Percentiles rank a stretch among this genome's conserved stretches.
Conservation (phyloP, 1,139 yeast genomes). For the Saccharomyces hybrid region DNA sequence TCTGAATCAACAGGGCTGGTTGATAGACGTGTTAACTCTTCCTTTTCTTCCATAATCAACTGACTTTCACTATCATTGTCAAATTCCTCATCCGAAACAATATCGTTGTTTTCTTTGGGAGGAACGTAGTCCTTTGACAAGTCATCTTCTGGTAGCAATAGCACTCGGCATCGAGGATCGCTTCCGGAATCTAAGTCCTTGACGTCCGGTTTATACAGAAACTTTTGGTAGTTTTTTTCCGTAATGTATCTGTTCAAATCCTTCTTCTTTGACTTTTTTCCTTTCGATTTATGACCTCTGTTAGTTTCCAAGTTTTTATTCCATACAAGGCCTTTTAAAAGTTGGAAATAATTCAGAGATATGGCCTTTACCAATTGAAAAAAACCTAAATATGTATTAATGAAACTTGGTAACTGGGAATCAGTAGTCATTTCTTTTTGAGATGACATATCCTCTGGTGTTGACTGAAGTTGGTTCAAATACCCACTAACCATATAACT, state of each 20-base stretch:
- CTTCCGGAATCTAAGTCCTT: conserved; percentile 10
- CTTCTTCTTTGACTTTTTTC: conserved; percentile 1
- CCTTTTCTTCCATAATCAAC: background rate
- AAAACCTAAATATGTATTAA: conserved; percentile 1
- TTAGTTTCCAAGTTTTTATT: background rate
- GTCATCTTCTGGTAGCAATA: conserved; percentile 40
- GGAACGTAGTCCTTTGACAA: conserved; percentile 38
- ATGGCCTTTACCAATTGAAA: background rate
- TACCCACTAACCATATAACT: conserved; percentile 12
- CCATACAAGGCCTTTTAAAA: conserved; percentile 1
- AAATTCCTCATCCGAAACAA: conserved; percentile 17
- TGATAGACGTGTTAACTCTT: background rate
- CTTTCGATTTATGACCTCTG: background rate
- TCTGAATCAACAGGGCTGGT: background rate
- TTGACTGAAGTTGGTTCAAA: conserved; percentile 8
- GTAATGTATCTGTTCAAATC: conserved; percentile 24
- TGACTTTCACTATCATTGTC: conserved; percentile 9
- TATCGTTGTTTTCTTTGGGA: conserved; percentile 14
- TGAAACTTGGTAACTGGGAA: background rate
- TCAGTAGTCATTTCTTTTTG: background rate
- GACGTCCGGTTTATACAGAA: conserved; percentile 12
- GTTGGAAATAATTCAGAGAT: background rate
- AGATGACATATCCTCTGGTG: conserved; percentile 7
- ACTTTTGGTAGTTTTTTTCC: conserved; percentile 21
- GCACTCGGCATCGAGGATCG: conserved; percentile 1